Evolutionary conservation across 768 basidiomycete genomes (phyloP).

Genomic region (Tylopilus rubrobrunneus): DNA sequence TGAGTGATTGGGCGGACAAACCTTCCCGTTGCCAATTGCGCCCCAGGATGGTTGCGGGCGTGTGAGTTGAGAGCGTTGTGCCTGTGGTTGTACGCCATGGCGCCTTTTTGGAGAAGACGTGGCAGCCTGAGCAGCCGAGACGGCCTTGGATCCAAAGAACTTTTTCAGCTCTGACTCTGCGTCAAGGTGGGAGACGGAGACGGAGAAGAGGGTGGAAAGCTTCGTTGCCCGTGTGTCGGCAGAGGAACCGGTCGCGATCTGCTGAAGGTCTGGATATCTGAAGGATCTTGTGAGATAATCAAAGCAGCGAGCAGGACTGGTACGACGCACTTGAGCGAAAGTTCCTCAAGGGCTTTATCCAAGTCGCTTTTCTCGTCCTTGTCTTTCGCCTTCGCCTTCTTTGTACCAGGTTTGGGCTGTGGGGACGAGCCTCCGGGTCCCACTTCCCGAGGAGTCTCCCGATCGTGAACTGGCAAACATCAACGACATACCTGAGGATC

Average conservation of each 20-base stretch:
- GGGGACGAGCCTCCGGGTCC: conserved; percentile 3
- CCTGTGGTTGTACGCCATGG: conserved; percentile 34
- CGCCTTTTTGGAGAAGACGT: conserved; percentile 35
- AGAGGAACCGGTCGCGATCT: conserved; percentile 23
- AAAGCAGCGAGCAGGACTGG: neutral
- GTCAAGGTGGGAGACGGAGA: conserved; percentile 82
- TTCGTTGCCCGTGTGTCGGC: conserved; percentile 29
- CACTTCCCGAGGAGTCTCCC: neutral
- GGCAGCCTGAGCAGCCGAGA: conserved; percentile 54
- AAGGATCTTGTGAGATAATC: neutral
- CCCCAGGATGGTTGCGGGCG: conserved; percentile 77
- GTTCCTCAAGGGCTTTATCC: conserved; percentile 78
- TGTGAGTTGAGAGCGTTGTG: conserved; percentile 67
- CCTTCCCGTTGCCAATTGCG: conserved; percentile 59
- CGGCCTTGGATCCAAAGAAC: conserved; percentile 91
- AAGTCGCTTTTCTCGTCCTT: conserved; percentile 68
- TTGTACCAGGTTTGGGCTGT: conserved; percentile 44
- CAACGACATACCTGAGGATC: too few species aligned
- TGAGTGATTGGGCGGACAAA: conserved; percentile 57
- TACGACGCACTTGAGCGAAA: conserved; percentile 64
- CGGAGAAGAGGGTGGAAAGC: conserved; percentile 59
- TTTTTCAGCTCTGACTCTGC: conserved; percentile 86
- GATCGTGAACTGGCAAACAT: neutral
- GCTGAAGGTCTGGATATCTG: conserved; percentile 54
- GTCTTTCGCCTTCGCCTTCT: conserved; percentile 63